Evolutionary conservation across 495 filamentous ascomycete genomes (phyloP), one percentile per base, ranked within the genome.

Genomic region (Trichoderma reesei): DNA sequence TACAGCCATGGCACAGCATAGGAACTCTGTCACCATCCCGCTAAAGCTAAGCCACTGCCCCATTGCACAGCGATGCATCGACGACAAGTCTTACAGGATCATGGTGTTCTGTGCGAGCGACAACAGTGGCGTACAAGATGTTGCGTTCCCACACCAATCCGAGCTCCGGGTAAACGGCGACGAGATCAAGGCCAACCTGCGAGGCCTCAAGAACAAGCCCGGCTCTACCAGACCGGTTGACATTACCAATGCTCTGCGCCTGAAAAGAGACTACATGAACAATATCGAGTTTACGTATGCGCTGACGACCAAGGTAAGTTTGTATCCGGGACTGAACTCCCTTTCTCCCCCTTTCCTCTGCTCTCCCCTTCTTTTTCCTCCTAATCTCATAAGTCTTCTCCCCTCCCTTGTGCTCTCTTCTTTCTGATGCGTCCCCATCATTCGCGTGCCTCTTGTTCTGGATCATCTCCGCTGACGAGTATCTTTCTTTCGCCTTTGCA

Each of bases 201-300:
- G 92, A 65, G 94, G 94, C 3, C 75, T 98, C 62, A 98, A 98
- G 73, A 96, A 96, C 72, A 93, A 92, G 70, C 89, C 94, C 9
- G 94, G 94, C 33, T 93, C 94, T 37, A 97, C 94, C 38, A 84
- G 89, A 62, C 94, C 94, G 7, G 92, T 89, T 18, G 94, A 98
- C 74, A 87, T 98, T 51, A 98, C 94, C 14, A 78, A 79, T 65
- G 81, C 84, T 65, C 75, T 96, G 26, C 88, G 90, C 26, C 83
- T 87, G 41, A 86, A 83, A 62, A 64, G 83, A 14, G 79, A 80
- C 39, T 95, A 92, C 69, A 72, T 77, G 8, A 98, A 98, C 71
- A 83, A 79, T 39, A 76, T 98, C 63, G 82, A 86, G 10, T 83
- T 98, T 72, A 97, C 92, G 37, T 98, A 96, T 76, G 94, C 94